These are phyloP conservation scores for Aspergillus nanangensis DNA, from an alignment of 495 filamentous ascomycete genomes.

Conservation along the genomic window DNA sequence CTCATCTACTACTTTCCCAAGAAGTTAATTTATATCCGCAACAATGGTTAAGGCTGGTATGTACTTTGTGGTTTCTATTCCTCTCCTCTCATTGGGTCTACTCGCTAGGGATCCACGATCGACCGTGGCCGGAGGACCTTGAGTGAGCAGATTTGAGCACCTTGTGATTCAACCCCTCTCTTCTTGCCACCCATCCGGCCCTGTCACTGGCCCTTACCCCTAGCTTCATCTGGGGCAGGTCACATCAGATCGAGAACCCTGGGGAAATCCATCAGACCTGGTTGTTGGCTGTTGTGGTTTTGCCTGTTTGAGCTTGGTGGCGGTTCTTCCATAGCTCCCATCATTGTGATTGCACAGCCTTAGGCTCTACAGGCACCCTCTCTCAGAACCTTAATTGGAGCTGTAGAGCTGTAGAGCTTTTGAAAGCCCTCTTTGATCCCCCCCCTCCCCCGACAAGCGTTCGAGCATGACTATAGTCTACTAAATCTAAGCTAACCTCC, in stretches of 20 bases:
- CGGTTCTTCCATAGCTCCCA: too few relatives aligned
- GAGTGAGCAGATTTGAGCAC: constrained; percentile 54
- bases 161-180: constrained; percentile 27
- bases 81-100: constrained; percentile 18
- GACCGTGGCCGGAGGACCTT: constrained; percentile 34
- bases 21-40: constrained; percentile 33
- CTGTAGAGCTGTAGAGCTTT: background rate
- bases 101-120: constrained; percentile 24
- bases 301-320: constrained; percentile 5
- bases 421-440: background rate
- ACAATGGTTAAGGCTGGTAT: constrained; percentile 96
- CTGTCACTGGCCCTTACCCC: constrained; percentile 29
- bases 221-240: background rate
- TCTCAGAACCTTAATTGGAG: constrained; percentile 1
- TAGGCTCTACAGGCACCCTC: too few relatives aligned
- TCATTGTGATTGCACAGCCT: too few relatives aligned
- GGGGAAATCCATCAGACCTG: constrained; percentile 5
- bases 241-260: constrained; percentile 8
- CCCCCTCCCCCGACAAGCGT: constrained; percentile 2
- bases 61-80: constrained; percentile 29
- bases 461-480: too few relatives aligned
- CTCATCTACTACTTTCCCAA: constrained; percentile 4
- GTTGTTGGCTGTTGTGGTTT: constrained; percentile 1
- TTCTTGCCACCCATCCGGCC: constrained; percentile 12
- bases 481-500: background rate